Evolutionary conservation across 1,139 yeast genomes (phyloP), one percentile per base, ranked within the genome.

Genomic region (Debaryomyces udenii): DNA sequence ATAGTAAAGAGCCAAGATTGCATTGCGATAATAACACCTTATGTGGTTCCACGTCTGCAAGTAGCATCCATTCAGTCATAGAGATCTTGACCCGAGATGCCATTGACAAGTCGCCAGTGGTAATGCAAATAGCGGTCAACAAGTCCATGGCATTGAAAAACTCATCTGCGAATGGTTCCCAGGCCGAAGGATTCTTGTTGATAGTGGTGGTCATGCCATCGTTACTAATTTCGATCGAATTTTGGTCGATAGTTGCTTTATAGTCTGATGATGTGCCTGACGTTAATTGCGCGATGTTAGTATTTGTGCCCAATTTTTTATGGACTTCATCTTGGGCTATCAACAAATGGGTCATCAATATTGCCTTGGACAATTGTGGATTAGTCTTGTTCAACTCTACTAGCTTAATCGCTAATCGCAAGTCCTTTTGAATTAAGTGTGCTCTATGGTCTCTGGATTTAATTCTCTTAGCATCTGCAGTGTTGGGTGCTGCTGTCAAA

Each of bases 161-260:
- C 56, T 87, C 96, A 47, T 84, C 89, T 26, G 83, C 68, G 53
- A 84, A 86, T 2, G 91, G 90, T 47, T 76, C 79, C 86, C 87
- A 80, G 1, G 80, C 78, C 41, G 71, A 74, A n/a, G 71, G 70
- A 31, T 64, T 62, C 40, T 65, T 64, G 13, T 57, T 50, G 14
- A 65, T 46, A 3, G 55, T 44, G 6, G 60, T 46, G n/a, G 53
- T 52, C 7, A 47, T 52, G 9, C 56, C 56, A 28, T 46, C 47
- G 29, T 50, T 51, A 31, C 45, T 46, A 13, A 60, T 45, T 29
- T 51, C 46, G 13, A 59, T 56, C 4, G 57, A 39, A 27, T 53
- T 56, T 10, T 45, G 39, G 31, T 49, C 55, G 13, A 52, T 35
- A 9, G 52, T 42, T 4, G 60, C 59, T 30, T 46, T 46, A 16